Evolutionary conservation across 2,329 filamentous ascomycete genomes (phyloP), one percentile per base, ranked within the genome.

Genomic region (Teratosphaeria pseudoeucalypti): DNA sequence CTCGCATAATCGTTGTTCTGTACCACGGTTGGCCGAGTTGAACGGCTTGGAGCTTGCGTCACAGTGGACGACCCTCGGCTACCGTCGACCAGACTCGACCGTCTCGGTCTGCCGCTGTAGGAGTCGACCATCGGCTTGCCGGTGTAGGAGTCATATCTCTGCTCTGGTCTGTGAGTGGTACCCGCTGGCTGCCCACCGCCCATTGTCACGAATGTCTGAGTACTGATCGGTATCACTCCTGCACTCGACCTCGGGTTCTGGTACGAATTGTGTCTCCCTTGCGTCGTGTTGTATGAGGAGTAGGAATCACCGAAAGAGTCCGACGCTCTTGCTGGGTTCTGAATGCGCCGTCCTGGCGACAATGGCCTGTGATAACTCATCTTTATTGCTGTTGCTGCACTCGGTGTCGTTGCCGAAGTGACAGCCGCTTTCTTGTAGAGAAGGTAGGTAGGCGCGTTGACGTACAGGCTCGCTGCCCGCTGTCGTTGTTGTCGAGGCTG

Each of bases 61-160:
- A 60, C 58, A n/a, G 63, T 57, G 65, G 67, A 60, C 6, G 63
- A 62, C 9, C 59, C 59, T 70, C 76, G 64, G 12, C 74, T 71
- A 7, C 66, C 63, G 54, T 76, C 74, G 39, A 70, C 72, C 52
- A 76, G 63, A 2, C 77, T 79, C 52, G 76, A 77, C 7, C 77
- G 71, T 37, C 78, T 74, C 4, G 77, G 77, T 60, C 78, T 71
- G 54, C 76, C 74, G 7, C 73, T 69, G 69, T 79, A 79, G 9
- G 74, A 68, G 63, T 78, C 76, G 49, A 34, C 56, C 47, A 57
- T n/a, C 43, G 43, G 19, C 19, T 55, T 34, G 26, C 57, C 57
- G 26, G 52, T 43, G 37, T 58, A 58, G 12, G 55, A 26, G 65
- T 75, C 43, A 49, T 49, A 49, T 56, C 73, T 74, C 65, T 68